Base-by-base conservation (phyloP, 75 land plant species). In the Picea glauca region DNA sequence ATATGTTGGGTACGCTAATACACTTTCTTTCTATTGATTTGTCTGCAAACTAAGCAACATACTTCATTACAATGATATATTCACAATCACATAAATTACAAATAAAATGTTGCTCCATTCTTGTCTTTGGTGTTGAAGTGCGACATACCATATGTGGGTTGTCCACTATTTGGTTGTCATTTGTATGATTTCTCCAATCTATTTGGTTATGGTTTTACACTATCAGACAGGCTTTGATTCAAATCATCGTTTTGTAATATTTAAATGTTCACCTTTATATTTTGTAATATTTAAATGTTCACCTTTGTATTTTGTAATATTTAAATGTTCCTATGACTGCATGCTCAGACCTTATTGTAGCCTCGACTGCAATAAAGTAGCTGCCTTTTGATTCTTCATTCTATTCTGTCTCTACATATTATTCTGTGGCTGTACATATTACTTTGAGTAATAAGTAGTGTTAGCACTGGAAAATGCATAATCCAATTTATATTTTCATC, bases 1-100 rank as follows among this genome's bases (percentile, higher is more conserved):
- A 15, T 83, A 83, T 81, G 84, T 83, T 38, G 84, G 84, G 84
- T 83, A 83, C 32, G 77, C 38, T 5, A 59, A 3, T 46, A 62
- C 46, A 15, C 58, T 77, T 54, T 32, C 18, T 73, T 73, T 73
- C 40, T 66, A 33, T 35, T 66, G 40, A 8, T 66, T 66, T 66
- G 20, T 15, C 35, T 33, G 31, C 40, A 66, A 35, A 17, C 40
- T 66, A 35, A 70, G 56, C 21, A 40, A 8, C 23, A 70, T 70
- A 46, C 21, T 2, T 70, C 21, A 38, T 17, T 70, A 40, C 8
- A 20, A 43, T 26, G 43, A n/a, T 23, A 70, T 43, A 40, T 70
- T 70, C 1, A 43, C 40, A n/a, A 40, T 13, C n/a, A 6, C 17
- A 2, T 3, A 32, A 32, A 15, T 76, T 76, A 33, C 35, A 8